Base-by-base conservation (phyloP, 257 asterid genomes). In the Paraleonurus japonicus region DNA sequence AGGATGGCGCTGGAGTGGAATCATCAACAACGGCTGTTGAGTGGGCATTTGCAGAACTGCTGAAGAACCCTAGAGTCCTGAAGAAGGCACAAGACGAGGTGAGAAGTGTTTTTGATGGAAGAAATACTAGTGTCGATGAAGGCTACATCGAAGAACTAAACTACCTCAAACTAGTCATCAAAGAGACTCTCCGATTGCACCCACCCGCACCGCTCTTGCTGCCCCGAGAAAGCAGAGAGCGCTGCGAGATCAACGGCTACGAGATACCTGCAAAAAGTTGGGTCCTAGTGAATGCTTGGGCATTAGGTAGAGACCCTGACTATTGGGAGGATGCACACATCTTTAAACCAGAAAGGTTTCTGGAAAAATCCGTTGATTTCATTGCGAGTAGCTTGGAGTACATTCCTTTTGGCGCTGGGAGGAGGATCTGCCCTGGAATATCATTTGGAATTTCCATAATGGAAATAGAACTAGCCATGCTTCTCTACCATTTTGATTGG, bases 331-430 rank as follows among this genome's bases (percentile, higher is more conserved):
- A 80, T 5, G 70, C 73, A 1, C 73, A 75, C 13, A 57, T 50
- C 4, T 75, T 75, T 10, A 20, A 26, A 4, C 78, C 84, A 0
- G 80, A 79, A 65, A 74, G 80, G 22, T 79, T 79, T 45, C 28
- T 17, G 19, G 58, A 57, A 7, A 54, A 55, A 20, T 0, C 26
- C 2, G 39, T 65, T 4, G 73, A 64, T 26, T 78, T 22, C 33
- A 48, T 0, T 1, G 78, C 26, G 0, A 35, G 58, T 27, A 39
- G 24, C 13, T 33, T 65, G 1, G 66, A 77, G 1, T 70, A n/a
- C 59, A 47, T 75, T 30, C 80, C 83, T 0, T 79, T 79, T 16
- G 83, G 83, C 0, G 80, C 65, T 1, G 83, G 83, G 11, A 79
- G 83, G 41, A n/a, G n/a, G n/a, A n/a, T n/a, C n/a, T n/a, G n/a